Percentiles rank a stretch among this genome's conserved stretches.
Conservation (phyloP, 2,329 filamentous ascomycete genomes). For the Akanthomyces muscarius region DNA sequence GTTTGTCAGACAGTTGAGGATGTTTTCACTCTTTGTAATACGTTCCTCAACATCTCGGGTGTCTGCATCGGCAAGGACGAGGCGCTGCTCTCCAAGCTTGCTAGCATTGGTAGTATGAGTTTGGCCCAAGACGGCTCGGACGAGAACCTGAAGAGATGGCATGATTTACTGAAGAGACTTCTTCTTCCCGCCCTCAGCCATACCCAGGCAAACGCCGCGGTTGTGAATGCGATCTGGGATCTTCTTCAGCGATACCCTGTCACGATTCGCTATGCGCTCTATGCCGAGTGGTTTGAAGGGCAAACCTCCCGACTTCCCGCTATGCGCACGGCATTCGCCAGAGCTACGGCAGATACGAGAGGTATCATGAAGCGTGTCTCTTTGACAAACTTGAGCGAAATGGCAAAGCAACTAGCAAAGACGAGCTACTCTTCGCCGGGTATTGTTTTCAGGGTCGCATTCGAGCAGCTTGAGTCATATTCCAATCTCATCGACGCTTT, state of each 20-base stretch:
- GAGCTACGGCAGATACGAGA: slow-evolving; percentile 73
- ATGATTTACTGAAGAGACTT: slow-evolving; percentile 75
- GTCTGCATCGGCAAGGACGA: slow-evolving; percentile 86
- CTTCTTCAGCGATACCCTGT: slow-evolving; percentile 76
- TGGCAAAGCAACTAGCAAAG: slow-evolving; percentile 86
- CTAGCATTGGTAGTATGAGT: slow-evolving; percentile 78
- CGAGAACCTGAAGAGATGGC: slow-evolving; percentile 73
- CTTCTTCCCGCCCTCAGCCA: slow-evolving; percentile 87
- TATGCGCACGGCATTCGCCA: slow-evolving; percentile 73
- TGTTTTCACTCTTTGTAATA: slow-evolving; percentile 79
- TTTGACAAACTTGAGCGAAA: slow-evolving; percentile 77
- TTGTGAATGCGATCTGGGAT: slow-evolving; percentile 82
- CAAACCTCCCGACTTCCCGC: slow-evolving; percentile 71
- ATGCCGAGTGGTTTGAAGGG: slow-evolving; percentile 88
- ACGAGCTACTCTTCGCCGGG: slow-evolving; percentile 89
- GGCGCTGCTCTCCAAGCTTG: slow-evolving; percentile 71
- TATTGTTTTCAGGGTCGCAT: slow-evolving; percentile 82
- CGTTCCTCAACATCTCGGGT: slow-evolving; percentile 79
- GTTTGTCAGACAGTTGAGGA: slow-evolving; percentile 88
- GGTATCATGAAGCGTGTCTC: slow-evolving; percentile 86
- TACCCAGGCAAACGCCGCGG: slow-evolving; percentile 76
- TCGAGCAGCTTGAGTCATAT: slow-evolving; percentile 90
- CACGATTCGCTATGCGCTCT: slow-evolving; percentile 77
- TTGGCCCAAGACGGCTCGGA: slow-evolving; percentile 66
- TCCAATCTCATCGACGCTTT: slow-evolving; percentile 92